Evolutionary conservation across 192 early-diverging fungal species (phyloP).

Genomic region (Podila verticillata): DNA sequence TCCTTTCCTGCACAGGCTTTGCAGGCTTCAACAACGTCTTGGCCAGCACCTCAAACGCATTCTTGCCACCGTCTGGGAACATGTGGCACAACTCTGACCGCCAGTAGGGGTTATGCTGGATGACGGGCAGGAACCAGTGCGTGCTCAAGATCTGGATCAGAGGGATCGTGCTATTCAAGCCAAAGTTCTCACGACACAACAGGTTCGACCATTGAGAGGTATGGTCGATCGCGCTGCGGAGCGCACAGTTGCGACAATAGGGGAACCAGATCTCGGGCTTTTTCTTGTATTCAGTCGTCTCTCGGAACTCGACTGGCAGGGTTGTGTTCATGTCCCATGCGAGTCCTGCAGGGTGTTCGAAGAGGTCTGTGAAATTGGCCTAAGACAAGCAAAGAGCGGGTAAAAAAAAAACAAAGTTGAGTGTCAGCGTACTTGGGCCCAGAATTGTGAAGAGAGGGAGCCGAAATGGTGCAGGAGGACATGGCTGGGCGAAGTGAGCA

Average conservation of each 20-base stretch:
- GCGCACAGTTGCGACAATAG: slow-evolving; percentile 44
- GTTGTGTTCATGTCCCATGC: slow-evolving; percentile 32
- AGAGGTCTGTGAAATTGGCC: slow-evolving; percentile 49
- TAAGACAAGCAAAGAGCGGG: neutral
- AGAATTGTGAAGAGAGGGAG: neutral
- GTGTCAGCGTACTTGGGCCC: neutral
- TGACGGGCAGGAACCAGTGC: slow-evolving; percentile 44
- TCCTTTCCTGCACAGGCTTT: slow-evolving; percentile 26
- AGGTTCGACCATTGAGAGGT: slow-evolving; percentile 30
- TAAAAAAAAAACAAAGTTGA: neutral
- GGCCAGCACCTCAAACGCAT: slow-evolving; percentile 35
- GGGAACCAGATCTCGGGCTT: slow-evolving; percentile 47
- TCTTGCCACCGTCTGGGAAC: slow-evolving; percentile 28
- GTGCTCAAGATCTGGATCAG: slow-evolving; percentile 35
- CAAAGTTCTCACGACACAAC: slow-evolving; percentile 25
- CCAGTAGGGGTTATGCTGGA: slow-evolving; percentile 43
- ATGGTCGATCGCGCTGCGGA: slow-evolving; percentile 5
- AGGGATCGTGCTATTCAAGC: neutral
- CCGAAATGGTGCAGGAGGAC: neutral
- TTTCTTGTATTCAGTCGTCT: slow-evolving; percentile 15
- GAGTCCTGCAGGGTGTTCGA: slow-evolving; percentile 26
- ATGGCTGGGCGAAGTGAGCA: too few species aligned
- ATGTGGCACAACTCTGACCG: slow-evolving; percentile 34
- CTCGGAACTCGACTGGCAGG: slow-evolving; percentile 9
- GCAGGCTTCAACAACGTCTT: slow-evolving; percentile 26